Evolutionary conservation across 352 stramenopile genomes (phyloP), one percentile per base, ranked within the genome.

Genomic region (Phytopythium chamaehyphon): DNA sequence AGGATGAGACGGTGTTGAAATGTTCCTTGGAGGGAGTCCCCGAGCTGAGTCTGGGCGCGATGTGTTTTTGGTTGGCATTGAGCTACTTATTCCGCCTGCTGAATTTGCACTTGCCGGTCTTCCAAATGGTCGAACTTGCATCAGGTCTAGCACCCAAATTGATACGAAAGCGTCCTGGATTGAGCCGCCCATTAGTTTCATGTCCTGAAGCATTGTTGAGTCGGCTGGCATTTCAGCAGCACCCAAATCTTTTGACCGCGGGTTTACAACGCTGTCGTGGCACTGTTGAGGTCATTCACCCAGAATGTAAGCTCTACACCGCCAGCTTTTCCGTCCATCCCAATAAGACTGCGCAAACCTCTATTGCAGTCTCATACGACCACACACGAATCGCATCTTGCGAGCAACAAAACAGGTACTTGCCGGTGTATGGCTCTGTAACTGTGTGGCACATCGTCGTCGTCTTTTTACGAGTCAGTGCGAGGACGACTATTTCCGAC

Each of bases 131-230:
- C 62, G 70, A 44, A 94, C 54, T 40, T 89, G 75, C 22, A 68
- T 86, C n/a, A 86, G 58, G 37, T 94, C 82, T 16, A 94, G 55
- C 2, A 88, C 56, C 81, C 83, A 92, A 19, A 92, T 75, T 1
- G 81, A 91, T 6, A 92, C 74, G 44, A 91, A 94, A 23, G 79
- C 81, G 56, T 91, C 73, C 26, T 87, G 71, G 53, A 94, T 87
- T 19, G 81, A 90, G 19, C 68, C 81, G 18, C 82, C 79, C 74
- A 92, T 88, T 39, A 92, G 59, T 43, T 94, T 88, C 69, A 89
- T 86, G 51, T 90, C 83, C 40, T 92, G 73, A 11, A 85, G 69
- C 66, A 94, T 90, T 2, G 73, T 85, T 26, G 79, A 80, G 57
- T 92, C 83, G 4, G 69, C 76, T 22, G 87, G 77, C 21, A 65